Evolutionary conservation across 2,329 filamentous ascomycete genomes (phyloP).

Genomic region (Alternaria arbusti): DNA sequence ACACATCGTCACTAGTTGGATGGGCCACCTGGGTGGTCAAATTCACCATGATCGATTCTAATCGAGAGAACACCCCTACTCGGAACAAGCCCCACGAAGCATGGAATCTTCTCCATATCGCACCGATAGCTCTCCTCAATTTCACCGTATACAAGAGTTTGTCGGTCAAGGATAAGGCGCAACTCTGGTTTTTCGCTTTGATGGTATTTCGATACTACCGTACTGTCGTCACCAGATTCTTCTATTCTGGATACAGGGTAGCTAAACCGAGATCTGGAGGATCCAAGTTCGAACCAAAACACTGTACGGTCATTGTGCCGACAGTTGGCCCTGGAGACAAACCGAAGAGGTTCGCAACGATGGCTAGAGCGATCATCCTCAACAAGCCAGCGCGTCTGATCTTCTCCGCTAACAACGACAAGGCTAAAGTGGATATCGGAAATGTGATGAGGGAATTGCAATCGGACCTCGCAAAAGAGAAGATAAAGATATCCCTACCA

Average conservation of each 20-base stretch:
- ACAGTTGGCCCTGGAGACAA: conserved; percentile 24
- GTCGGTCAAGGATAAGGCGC: background rate
- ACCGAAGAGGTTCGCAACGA: background rate
- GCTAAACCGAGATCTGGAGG: background rate
- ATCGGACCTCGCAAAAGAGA: too few relatives aligned
- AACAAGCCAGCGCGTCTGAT: conserved; percentile 23
- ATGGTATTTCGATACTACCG: conserved; percentile 30
- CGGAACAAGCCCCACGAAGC: background rate
- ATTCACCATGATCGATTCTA: too few relatives aligned
- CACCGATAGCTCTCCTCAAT: conserved; percentile 1
- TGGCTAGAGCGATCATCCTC: conserved; percentile 17
- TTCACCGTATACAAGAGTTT: conserved; percentile 6
- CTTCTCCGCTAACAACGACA: conserved; percentile 22
- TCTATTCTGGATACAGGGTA: conserved; percentile 24
- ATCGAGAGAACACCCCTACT: background rate
- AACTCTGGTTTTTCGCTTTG: conserved; percentile 20
- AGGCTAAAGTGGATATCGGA: too few relatives aligned
- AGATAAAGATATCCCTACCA: too few relatives aligned
- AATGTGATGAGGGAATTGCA: too few relatives aligned
- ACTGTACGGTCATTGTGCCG: conserved; percentile 30
- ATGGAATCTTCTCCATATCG: background rate
- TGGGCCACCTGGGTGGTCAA: too few relatives aligned
- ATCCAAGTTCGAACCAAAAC: background rate
- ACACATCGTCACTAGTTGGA: too few relatives aligned
- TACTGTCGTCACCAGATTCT: conserved; percentile 19